A percentile compares a stretch with the other conserved stretches of the same genome.
These are phyloP conservation scores for Aspergillus sp. DNA, from an alignment of 2,329 filamentous ascomycete genomes.

Conservation along the genomic window DNA sequence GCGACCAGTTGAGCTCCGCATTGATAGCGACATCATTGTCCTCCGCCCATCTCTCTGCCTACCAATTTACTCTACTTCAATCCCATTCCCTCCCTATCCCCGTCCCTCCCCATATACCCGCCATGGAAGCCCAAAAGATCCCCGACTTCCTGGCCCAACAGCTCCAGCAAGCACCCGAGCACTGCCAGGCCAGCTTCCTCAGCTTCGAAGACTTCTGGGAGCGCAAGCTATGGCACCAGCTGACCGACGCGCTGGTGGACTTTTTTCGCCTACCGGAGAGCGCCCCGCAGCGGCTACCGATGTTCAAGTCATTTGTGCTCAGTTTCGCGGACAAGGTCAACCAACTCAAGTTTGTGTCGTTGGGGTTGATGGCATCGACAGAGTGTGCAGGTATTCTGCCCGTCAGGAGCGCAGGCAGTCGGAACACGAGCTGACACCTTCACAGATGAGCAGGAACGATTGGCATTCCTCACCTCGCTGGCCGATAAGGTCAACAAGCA, in stretches of 20 bases:
- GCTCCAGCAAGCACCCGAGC: slow-evolving; percentile 76
- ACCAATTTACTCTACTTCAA: slow-evolving; percentile 6
- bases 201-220: slow-evolving; percentile 97
- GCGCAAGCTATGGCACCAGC: slow-evolving; percentile 97
- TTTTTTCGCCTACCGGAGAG: slow-evolving; percentile 82
- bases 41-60: too few species aligned
- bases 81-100: slow-evolving; percentile 4
- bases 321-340: slow-evolving; percentile 99
- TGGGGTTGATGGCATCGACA: slow-evolving; percentile 77
- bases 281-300: slow-evolving; percentile 70
- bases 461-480: slow-evolving; percentile 74
- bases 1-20: too few species aligned
- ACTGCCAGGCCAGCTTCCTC: slow-evolving; percentile 79
- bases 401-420: background rate
- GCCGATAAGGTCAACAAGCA: slow-evolving; percentile 84
- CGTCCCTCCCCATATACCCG: slow-evolving; percentile 16
- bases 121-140: slow-evolving; percentile 80
- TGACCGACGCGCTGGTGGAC: slow-evolving; percentile 76
- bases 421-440: slow-evolving; percentile 4
- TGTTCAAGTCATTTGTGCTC: slow-evolving; percentile 92
- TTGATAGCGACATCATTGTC: too few species aligned
- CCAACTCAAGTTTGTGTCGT: slow-evolving; percentile 88
- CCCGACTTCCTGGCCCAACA: slow-evolving; percentile 85
- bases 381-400: slow-evolving; percentile 49
- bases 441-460: slow-evolving; percentile 76